Percentiles rank a stretch among this genome's conserved stretches.
These are phyloP conservation scores for Andrographis paniculata DNA, from an alignment of 305 asterid species.

Conservation along the genomic window DNA sequence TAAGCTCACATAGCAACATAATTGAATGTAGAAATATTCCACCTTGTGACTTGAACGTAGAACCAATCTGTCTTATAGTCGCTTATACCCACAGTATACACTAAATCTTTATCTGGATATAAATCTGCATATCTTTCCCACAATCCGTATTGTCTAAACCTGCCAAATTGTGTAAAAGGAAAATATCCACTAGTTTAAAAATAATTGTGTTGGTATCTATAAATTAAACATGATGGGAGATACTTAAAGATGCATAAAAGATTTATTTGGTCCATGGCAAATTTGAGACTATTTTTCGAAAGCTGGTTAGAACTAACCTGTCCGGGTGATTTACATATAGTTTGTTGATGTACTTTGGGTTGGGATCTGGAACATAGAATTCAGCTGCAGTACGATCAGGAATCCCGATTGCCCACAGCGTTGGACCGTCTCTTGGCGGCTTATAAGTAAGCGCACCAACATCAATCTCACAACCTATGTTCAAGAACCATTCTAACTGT, in stretches of 20 bases:
- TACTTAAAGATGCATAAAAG: not conserved
- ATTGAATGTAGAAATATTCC: too few species aligned
- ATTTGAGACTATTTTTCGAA: not conserved
- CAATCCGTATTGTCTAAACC: slow-evolving; percentile 80
- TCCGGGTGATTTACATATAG: slow-evolving; percentile 56
- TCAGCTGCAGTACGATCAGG: slow-evolving; percentile 21
- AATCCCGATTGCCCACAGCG: slow-evolving; percentile 19
- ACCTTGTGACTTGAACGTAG: slow-evolving; percentile 80
- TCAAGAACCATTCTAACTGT: slow-evolving; percentile 2
- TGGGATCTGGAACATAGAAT: slow-evolving; percentile 21
- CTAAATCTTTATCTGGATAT: slow-evolving; percentile 55
- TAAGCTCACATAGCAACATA: not conserved
- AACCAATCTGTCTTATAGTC: slow-evolving; percentile 64
- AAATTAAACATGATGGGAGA: not conserved
- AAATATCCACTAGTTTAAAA: not conserved
- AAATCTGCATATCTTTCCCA: slow-evolving; percentile 73
- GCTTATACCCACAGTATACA: slow-evolving; percentile 48
- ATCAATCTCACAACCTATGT: slow-evolving; percentile 38
- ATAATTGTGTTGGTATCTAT: slow-evolving; percentile 1
- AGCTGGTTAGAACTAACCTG: slow-evolving; percentile 26
- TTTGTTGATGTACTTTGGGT: slow-evolving; percentile 49
- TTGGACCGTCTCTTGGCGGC: slow-evolving; percentile 24
- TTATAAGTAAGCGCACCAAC: slow-evolving; percentile 44
- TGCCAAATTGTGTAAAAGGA: slow-evolving; percentile 18
- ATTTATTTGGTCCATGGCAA: not conserved